Conservation (phyloP, 768 basidiomycete genomes). For the Coprinellus aureogranulatus region DNA sequence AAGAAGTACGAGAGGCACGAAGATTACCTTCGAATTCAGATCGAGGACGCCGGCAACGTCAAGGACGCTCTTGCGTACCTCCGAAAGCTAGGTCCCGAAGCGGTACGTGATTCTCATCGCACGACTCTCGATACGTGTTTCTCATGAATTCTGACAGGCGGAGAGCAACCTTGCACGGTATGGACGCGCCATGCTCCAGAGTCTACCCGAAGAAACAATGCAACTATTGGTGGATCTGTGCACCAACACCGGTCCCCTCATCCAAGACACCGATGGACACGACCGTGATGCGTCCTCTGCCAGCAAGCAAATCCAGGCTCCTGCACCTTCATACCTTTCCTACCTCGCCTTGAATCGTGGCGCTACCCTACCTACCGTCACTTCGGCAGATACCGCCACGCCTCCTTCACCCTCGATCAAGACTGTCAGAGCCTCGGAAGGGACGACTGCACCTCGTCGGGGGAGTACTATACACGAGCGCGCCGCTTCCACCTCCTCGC, state of each 20-base stretch:
- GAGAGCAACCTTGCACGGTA: conserved; percentile 85
- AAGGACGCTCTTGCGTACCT: conserved; percentile 81
- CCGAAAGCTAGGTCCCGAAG: conserved; percentile 71
- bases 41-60: conserved; percentile 87
- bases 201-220: conserved; percentile 85
- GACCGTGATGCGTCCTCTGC: conserved; percentile 31
- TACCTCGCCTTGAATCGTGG: conserved; percentile 73
- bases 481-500: conserved; percentile 26
- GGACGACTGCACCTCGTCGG: conserved; percentile 22
- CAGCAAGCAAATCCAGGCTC: conserved; percentile 19
- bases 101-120: conserved; percentile 53
- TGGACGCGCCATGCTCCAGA: conserved; percentile 80
- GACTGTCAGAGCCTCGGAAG: conserved; percentile 39
- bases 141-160: conserved; percentile 59
- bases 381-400: conserved; percentile 31
- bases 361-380: conserved; percentile 37
- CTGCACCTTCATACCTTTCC: conserved; percentile 67
- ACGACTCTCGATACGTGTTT: no score
- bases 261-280: conserved; percentile 26
- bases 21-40: conserved; percentile 89
- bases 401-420: conserved; percentile 48
- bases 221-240: conserved; percentile 90
- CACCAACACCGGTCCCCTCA: conserved; percentile 57
- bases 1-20: conserved; percentile 89
- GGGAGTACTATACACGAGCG: conserved; percentile 36